Evolutionary conservation across 345 rosid genomes (phyloP).

Genomic region (Citrus reticulata): DNA sequence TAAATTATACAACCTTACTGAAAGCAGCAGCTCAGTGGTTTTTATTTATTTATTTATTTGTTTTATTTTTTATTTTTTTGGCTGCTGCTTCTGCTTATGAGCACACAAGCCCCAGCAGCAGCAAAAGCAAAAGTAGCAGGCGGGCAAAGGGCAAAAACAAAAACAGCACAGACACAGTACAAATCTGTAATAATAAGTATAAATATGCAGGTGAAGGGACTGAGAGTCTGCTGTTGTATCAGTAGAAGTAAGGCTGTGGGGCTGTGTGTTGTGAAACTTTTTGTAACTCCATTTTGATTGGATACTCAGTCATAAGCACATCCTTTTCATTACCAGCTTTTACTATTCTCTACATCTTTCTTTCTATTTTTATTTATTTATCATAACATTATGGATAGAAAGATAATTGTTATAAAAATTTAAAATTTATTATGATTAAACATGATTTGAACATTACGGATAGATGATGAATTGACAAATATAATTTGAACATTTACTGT

Average conservation of each 20-base stretch:
- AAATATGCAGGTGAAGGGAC: neutral
- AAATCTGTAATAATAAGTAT: slow-evolving; percentile 1
- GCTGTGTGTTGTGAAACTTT: neutral
- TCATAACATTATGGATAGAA: no score
- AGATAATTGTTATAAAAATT: no score
- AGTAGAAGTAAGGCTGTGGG: slow-evolving; percentile 12
- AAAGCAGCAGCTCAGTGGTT: neutral
- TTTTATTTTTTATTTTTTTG: neutral
- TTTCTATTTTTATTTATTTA: neutral
- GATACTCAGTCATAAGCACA: slow-evolving; percentile 3
- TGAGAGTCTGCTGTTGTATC: slow-evolving; percentile 24
- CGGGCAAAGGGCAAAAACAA: neutral
- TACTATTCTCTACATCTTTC: neutral
- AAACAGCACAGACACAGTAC: neutral
- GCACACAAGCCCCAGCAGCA: neutral
- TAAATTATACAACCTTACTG: neutral
- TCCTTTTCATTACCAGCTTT: neutral
- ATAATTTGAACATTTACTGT: no score
- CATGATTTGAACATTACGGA: no score
- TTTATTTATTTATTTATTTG: neutral
- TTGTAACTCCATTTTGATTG: neutral
- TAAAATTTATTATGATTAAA: no score
- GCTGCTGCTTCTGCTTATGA: neutral
- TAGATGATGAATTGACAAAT: no score
- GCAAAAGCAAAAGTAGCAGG: neutral